Conservation (phyloP, 352 stramenopile genomes). For the Pythium guiyangense region DNA sequence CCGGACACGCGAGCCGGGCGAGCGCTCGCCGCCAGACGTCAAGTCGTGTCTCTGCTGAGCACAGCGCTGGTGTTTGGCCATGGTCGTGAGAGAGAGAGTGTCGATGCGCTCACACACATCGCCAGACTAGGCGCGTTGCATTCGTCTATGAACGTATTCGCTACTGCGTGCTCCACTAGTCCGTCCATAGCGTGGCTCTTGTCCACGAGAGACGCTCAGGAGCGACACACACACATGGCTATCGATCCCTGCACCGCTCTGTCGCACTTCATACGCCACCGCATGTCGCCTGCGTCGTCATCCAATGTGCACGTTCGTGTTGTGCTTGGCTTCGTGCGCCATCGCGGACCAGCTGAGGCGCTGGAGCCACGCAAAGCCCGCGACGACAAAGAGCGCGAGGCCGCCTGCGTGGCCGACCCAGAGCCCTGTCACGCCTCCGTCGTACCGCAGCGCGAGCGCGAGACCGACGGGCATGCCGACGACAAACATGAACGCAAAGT, state of each 20-base stretch:
- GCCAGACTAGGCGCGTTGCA: too few species aligned
- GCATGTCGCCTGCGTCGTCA: not conserved
- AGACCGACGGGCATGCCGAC: constrained; percentile 20
- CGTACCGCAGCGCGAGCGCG: constrained; percentile 13
- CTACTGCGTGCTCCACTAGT: too few species aligned
- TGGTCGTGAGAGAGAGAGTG: too few species aligned
- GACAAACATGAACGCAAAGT: constrained; percentile 17
- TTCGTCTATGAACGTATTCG: too few species aligned
- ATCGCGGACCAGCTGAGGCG: constrained; percentile 8
- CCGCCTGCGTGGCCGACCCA: constrained; percentile 19
- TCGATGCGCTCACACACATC: too few species aligned
- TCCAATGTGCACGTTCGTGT: constrained; percentile 8
- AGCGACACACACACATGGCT: not conserved
- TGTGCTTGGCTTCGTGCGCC: constrained; percentile 12
- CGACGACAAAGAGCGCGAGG: constrained; percentile 10
- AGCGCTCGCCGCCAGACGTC: constrained; percentile 17
- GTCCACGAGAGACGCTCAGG: too few species aligned
- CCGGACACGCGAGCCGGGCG: constrained; percentile 37
- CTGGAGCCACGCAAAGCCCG: constrained; percentile 16
- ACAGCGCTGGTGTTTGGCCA: not conserved
- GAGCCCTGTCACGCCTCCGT: constrained; percentile 16
- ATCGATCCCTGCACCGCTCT: not conserved
- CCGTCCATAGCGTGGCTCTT: too few species aligned
- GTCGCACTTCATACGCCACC: not conserved
- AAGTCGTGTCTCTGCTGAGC: constrained; percentile 19